Conservation (phyloP, 352 stramenopile genomes). For the Pythium vanterpoolii region DNA sequence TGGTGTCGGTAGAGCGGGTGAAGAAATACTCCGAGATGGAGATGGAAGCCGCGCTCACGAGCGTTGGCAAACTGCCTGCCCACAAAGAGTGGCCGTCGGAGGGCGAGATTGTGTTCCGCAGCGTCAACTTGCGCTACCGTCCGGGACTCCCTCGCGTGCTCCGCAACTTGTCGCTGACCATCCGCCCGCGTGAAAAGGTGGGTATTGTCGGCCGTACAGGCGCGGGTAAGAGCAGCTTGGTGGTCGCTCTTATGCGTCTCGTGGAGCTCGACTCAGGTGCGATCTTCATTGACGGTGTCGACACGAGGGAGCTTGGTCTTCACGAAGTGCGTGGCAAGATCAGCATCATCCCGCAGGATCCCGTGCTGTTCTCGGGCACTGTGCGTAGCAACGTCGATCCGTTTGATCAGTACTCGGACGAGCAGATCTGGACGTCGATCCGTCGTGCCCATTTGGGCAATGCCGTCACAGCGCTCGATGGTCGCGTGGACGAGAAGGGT, state of each 20-base stretch:
- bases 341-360: slow-evolving; percentile 80
- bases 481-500: slow-evolving; percentile 83
- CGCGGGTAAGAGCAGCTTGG: slow-evolving; percentile 38
- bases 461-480: slow-evolving; percentile 61
- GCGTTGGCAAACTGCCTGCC: slow-evolving; percentile 9
- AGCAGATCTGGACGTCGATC: slow-evolving; percentile 40
- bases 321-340: slow-evolving; percentile 26
- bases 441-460: slow-evolving; percentile 30
- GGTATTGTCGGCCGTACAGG: slow-evolving; percentile 27
- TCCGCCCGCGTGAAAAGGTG: slow-evolving; percentile 28
- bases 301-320: slow-evolving; percentile 43
- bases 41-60: slow-evolving; percentile 45
- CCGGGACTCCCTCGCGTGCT: slow-evolving; percentile 35
- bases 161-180: slow-evolving; percentile 27
- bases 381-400: slow-evolving; percentile 90
- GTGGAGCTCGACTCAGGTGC: slow-evolving; percentile 33
- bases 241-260: slow-evolving; percentile 39
- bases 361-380: slow-evolving; percentile 89
- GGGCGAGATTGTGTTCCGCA: slow-evolving; percentile 30
- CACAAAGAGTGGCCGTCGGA: slow-evolving; percentile 25
- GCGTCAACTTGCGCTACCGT: slow-evolving; percentile 37
- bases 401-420: slow-evolving; percentile 65
- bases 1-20: slow-evolving; percentile 77
- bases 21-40: slow-evolving; percentile 64
- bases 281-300: slow-evolving; percentile 82